phyloP scores from a whole-genome alignment of 495 filamentous ascomycete species.

The Aspergillus indologenus region DNA sequence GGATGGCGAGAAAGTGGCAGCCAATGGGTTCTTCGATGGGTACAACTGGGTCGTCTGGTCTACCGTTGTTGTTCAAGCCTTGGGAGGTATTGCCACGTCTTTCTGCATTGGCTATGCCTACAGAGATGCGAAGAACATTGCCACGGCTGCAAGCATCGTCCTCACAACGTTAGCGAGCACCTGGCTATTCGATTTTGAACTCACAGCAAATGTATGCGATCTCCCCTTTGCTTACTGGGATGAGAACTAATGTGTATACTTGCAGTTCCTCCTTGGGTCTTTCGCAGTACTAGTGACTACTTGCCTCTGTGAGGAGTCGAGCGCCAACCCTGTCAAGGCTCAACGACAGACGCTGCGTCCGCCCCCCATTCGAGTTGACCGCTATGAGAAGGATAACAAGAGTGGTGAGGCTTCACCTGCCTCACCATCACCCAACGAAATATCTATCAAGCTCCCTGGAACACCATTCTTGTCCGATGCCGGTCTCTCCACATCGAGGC shows the following conservation, averaged over 20 bases:
- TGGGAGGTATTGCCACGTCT: conserved; percentile 77
- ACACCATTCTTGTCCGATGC: conserved; percentile 52
- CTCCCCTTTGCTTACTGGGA: conserved; percentile 1
- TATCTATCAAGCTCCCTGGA: conserved; percentile 50
- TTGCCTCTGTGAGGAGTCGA: conserved; percentile 70
- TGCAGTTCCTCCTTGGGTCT: conserved; percentile 80
- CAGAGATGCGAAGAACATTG: conserved; percentile 74
- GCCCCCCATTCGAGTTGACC: conserved; percentile 70
- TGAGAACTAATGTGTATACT: conserved; percentile 20
- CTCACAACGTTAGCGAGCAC: conserved; percentile 81
- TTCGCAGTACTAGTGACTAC: conserved; percentile 73
- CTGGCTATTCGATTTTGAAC: conserved; percentile 75
- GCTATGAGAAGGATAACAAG: conserved; percentile 62
- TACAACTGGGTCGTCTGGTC: conserved; percentile 92
- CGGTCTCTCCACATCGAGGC: conserved; percentile 61
- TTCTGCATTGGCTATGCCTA: conserved; percentile 78
- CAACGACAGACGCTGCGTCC: conserved; percentile 53
- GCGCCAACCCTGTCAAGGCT: conserved; percentile 31
- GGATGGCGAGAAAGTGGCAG: conserved; percentile 79
- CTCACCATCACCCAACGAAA: conserved; percentile 38
- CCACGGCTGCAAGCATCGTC: conserved; percentile 84
- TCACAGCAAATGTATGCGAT: conserved; percentile 65
- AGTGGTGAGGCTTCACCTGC: conserved; percentile 50
- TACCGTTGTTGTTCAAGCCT: conserved; percentile 74
- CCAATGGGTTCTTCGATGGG: conserved; percentile 85